phyloP scores from a whole-genome alignment of 495 filamentous ascomycete genomes.

The Astrothelium macrocarpum region DNA sequence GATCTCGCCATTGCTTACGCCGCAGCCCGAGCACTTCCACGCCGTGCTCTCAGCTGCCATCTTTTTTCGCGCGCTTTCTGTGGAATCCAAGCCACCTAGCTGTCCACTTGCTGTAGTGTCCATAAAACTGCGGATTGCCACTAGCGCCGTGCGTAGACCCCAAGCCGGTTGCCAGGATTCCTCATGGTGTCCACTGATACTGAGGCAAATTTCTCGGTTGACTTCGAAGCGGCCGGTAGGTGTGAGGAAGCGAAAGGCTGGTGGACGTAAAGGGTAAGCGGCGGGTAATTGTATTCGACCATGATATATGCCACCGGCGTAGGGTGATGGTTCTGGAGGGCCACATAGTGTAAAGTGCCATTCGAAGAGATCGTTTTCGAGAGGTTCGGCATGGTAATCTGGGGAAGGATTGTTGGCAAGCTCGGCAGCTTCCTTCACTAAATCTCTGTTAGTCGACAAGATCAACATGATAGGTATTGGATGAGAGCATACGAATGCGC shows the following conservation, averaged over 20 bases:
- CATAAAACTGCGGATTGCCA: conserved; percentile 64
- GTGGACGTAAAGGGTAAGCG: conserved; percentile 79
- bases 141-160: conserved; percentile 75
- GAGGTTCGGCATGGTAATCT: conserved; percentile 71
- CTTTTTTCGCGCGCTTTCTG: conserved; percentile 47
- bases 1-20: conserved; percentile 58
- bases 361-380: conserved; percentile 87
- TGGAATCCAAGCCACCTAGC: conserved; percentile 76
- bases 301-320: conserved; percentile 79
- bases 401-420: conserved; percentile 66
- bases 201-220: conserved; percentile 93
- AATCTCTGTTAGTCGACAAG: conserved; percentile 22
- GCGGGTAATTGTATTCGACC: conserved; percentile 87
- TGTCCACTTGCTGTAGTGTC: conserved; percentile 67
- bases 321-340: conserved; percentile 70
- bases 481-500: conserved; percentile 52
- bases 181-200: conserved; percentile 89
- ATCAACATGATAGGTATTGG: conserved; percentile 4
- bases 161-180: conserved; percentile 98
- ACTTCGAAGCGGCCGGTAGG: conserved; percentile 89
- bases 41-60: conserved; percentile 52
- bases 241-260: conserved; percentile 88
- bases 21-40: conserved; percentile 60
- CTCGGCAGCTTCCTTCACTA: conserved; percentile 78
- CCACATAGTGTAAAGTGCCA: conserved; percentile 99